Evolutionary conservation across 768 basidiomycete species (phyloP).

Genomic region (Psilocybe subaeruginosa): DNA sequence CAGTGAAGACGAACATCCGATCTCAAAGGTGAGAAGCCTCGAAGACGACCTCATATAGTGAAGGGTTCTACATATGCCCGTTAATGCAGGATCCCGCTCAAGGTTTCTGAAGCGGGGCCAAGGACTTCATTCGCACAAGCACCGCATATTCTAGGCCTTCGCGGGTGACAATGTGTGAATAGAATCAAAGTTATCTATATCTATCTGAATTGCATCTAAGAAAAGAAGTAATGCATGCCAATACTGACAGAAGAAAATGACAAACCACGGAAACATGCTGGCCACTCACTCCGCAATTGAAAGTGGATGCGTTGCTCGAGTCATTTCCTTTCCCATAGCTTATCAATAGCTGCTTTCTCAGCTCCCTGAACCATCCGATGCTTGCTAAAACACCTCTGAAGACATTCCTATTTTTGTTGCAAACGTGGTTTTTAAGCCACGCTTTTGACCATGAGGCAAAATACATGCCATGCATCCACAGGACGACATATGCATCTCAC

Average conservation of each 20-base stretch:
- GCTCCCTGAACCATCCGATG: background rate
- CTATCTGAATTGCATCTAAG: background rate
- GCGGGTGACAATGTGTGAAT: background rate
- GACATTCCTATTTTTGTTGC: background rate
- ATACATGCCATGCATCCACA: background rate
- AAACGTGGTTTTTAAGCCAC: background rate
- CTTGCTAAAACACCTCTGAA: background rate
- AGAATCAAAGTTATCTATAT: background rate
- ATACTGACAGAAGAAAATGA: conserved; percentile 1
- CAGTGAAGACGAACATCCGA: background rate
- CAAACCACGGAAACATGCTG: background rate
- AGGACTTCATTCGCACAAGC: background rate
- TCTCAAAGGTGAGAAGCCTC: background rate
- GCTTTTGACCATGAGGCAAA: background rate
- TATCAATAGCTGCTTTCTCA: conserved; percentile 3
- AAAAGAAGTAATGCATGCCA: background rate
- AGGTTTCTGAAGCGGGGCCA: background rate
- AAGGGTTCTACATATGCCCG: background rate
- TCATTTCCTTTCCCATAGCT: background rate
- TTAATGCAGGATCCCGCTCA: background rate
- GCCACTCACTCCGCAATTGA: background rate
- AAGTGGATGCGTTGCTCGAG: background rate
- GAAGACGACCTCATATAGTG: background rate
- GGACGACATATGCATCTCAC: no score
- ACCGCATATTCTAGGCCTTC: background rate